Conservation (phyloP, 1,139 yeast species). For the Geotrichum phurueaensis region DNA sequence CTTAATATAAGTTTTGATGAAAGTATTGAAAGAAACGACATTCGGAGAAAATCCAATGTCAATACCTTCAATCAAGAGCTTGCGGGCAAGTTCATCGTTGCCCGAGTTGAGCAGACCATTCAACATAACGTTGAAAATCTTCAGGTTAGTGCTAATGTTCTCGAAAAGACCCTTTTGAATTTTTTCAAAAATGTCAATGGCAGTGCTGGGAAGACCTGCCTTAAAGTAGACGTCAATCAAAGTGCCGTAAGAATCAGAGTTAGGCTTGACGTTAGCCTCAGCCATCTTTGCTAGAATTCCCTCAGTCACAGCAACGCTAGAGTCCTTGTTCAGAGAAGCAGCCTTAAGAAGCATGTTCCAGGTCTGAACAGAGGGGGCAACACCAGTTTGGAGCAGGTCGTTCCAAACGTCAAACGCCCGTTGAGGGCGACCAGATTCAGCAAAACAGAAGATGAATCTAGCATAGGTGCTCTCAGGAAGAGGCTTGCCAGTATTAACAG, state of each 20-base stretch:
- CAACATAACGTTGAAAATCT: constrained; percentile 34
- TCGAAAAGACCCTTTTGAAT: constrained; percentile 22
- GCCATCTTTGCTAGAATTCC: constrained; percentile 39
- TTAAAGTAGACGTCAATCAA: constrained; percentile 37
- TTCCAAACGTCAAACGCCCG: constrained; percentile 41
- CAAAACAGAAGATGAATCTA: constrained; percentile 36
- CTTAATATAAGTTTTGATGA: constrained; percentile 35
- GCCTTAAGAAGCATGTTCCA: constrained; percentile 47
- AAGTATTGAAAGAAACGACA: constrained; percentile 39
- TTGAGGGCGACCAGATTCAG: constrained; percentile 29
- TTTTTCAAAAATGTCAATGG: constrained; percentile 30
- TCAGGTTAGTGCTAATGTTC: constrained; percentile 25
- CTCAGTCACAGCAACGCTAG: constrained; percentile 35
- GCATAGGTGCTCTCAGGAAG: constrained; percentile 33
- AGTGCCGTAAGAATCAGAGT: constrained; percentile 37
- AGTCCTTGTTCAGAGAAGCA: constrained; percentile 33
- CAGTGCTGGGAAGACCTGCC: constrained; percentile 31
- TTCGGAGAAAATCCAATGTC: constrained; percentile 34
- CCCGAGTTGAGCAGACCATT: constrained; percentile 30
- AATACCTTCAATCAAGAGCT: constrained; percentile 32
- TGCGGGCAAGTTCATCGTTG: constrained; percentile 29
- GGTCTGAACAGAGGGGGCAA: constrained; percentile 34
- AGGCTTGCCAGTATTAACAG: constrained; percentile 18
- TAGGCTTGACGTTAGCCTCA: constrained; percentile 36
- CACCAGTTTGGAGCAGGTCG: constrained; percentile 32